Evolutionary conservation across 1,139 yeast genomes (phyloP).

Genomic region (Kluyveromyces sp.): DNA sequence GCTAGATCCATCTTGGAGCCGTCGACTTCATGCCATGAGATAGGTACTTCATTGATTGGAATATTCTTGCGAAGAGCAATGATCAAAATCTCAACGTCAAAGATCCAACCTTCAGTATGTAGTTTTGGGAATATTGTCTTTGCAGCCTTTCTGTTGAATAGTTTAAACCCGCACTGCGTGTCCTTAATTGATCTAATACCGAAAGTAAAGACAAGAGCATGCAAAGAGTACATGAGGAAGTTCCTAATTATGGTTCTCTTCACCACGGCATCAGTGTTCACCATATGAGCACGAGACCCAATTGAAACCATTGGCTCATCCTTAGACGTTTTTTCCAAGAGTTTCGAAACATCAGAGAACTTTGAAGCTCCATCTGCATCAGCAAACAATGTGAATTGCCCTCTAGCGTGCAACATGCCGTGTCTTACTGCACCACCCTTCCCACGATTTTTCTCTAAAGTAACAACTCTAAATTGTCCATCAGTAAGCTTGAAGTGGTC

Average conservation of each 20-base stretch:
- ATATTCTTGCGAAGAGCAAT: conserved; percentile 68
- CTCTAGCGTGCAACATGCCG: conserved; percentile 73
- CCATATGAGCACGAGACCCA: conserved; percentile 97
- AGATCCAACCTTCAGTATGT: conserved; percentile 98
- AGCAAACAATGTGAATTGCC: conserved; percentile 73
- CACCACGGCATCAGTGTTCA: conserved; percentile 90
- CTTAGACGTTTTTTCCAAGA: conserved; percentile 31
- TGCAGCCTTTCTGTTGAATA: conserved; percentile 69
- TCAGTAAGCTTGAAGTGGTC: conserved; percentile 42
- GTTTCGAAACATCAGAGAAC: conserved; percentile 58
- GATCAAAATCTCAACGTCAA: conserved; percentile 86
- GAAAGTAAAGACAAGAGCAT: conserved; percentile 74
- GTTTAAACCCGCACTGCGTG: conserved; percentile 95
- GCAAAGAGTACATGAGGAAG: conserved; percentile 88
- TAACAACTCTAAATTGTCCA: conserved; percentile 60
- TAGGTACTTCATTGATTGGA: conserved; percentile 67
- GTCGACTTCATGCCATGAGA: conserved; percentile 94
- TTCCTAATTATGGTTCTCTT: conserved; percentile 83
- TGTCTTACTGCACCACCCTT: conserved; percentile 98
- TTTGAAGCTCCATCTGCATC: conserved; percentile 97
- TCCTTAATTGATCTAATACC: conserved; percentile 84
- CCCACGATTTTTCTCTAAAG: conserved; percentile 70
- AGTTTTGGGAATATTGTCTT: conserved; percentile 69
- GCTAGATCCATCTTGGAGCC: conserved; percentile 94
- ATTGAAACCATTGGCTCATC: conserved; percentile 56